These are phyloP conservation scores for Syzygium aqueum DNA, from an alignment of 345 rosid genomes.

Conservation along the genomic window DNA sequence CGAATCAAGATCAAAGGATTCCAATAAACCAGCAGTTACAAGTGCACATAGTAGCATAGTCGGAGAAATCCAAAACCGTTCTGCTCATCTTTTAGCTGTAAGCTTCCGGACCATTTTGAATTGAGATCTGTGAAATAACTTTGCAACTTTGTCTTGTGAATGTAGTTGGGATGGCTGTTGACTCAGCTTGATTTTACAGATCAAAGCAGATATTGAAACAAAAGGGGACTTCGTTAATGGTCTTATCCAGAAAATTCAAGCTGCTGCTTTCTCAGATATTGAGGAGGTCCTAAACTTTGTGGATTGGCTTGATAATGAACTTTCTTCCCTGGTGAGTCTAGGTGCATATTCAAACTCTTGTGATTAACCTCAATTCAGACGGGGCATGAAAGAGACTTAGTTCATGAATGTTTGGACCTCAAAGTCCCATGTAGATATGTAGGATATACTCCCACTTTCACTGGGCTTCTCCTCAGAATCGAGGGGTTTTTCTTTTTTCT, in stretches of 20 bases:
- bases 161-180: neutral
- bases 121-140: neutral
- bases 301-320: conserved; percentile 57
- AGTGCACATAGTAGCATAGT: conserved; percentile 73
- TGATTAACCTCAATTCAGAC: neutral
- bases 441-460: neutral
- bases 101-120: conserved; percentile 4
- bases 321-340: neutral
- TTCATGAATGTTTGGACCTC: neutral
- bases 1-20: conserved; percentile 14
- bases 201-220: conserved; percentile 77
- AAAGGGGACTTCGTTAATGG: conserved; percentile 66
- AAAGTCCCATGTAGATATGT: neutral
- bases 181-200: conserved; percentile 26
- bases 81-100: conserved; percentile 80
- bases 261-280: conserved; percentile 55
- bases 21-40: conserved; percentile 18
- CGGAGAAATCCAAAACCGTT: conserved; percentile 89
- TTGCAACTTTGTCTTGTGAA: neutral
- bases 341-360: neutral
- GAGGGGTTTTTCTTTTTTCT: neutral
- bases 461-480: neutral
- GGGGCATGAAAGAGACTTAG: neutral
- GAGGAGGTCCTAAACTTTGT: conserved; percentile 72
- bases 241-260: conserved; percentile 60